A percentile compares a stretch with the other conserved stretches of the same genome.
phyloP scores from a whole-genome alignment of 208 protist species.

The Endotrypanum monterogeii region DNA sequence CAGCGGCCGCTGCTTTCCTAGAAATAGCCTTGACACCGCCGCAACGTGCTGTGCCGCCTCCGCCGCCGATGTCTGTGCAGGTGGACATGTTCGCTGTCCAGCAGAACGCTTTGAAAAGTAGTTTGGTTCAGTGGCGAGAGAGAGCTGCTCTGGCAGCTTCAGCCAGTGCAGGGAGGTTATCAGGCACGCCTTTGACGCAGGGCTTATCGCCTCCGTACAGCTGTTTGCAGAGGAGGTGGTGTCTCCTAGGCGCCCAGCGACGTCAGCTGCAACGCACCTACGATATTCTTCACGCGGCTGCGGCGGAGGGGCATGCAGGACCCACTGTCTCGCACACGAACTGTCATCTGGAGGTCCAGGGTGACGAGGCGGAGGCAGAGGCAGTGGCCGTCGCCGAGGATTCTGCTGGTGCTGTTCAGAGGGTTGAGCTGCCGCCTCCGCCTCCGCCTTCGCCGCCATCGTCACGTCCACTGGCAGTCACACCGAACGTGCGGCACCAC shows the following conservation, averaged over 20 bases:
- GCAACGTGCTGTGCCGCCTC: conserved; percentile 25
- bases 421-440: neutral
- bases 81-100: conserved; percentile 31
- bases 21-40: conserved; percentile 12
- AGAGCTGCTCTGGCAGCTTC: neutral
- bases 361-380: neutral
- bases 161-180: neutral
- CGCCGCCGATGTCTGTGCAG: conserved; percentile 39
- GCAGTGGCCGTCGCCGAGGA: neutral
- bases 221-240: conserved; percentile 2
- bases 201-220: neutral
- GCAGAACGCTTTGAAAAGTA: neutral
- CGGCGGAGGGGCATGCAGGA: neutral
- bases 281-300: neutral
- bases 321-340: neutral
- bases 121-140: neutral
- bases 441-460: neutral
- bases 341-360: conserved; percentile 6
- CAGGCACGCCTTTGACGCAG: neutral
- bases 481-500: neutral
- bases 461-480: neutral
- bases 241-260: neutral
- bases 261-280: neutral
- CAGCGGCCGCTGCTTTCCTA: conserved; percentile 12
- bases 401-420: neutral